Percentiles rank a stretch among this genome's conserved stretches.
phyloP scores from a whole-genome alignment of 441 rosid species.

The Aleurites moluccanus region DNA sequence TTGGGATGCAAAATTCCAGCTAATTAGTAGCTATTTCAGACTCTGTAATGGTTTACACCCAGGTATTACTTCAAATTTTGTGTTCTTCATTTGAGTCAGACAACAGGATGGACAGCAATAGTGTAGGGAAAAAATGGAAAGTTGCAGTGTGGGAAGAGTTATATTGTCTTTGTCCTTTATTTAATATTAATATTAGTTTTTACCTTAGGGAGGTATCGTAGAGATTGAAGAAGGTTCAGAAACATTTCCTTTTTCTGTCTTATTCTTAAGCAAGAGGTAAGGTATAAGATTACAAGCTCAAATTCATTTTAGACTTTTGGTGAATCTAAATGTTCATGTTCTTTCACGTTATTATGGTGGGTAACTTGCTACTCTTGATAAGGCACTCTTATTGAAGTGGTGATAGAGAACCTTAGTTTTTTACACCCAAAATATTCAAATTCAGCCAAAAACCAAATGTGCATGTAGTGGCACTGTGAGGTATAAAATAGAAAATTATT shows the following conservation, averaged over 20 bases:
- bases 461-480: not conserved
- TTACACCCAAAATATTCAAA: not conserved
- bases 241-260: not conserved
- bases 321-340: not conserved
- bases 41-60: not conserved
- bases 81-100: not conserved
- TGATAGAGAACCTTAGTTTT: not conserved
- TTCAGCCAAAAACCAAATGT: not conserved
- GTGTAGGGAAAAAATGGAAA: not conserved
- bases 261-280: not conserved
- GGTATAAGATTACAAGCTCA: not conserved
- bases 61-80: not conserved
- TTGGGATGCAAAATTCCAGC: not conserved
- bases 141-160: conserved; percentile 4
- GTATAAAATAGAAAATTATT: not conserved
- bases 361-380: not conserved
- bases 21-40: not conserved
- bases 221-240: not conserved
- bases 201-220: not conserved
- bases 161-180: not conserved
- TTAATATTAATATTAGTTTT: not conserved
- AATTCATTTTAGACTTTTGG: not conserved
- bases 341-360: not conserved
- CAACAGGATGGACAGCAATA: not conserved
- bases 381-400: not conserved